Evolutionary conservation across 1,284 basidiomycete genomes (phyloP).

Genomic region (Sporisorium sorghi): DNA sequence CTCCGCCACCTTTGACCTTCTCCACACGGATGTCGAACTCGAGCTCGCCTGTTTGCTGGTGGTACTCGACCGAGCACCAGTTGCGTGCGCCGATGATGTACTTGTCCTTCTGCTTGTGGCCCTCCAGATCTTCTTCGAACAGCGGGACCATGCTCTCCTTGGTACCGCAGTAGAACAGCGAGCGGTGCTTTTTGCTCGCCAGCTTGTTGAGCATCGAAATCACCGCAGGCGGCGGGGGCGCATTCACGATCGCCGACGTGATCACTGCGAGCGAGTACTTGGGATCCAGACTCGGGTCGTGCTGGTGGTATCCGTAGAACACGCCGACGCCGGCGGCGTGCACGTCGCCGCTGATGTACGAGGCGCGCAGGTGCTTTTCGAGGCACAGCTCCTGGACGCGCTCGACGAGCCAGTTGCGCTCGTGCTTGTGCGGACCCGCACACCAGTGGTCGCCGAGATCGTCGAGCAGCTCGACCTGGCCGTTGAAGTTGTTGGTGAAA

Average conservation of each 20-base stretch:
- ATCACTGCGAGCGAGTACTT: slow-evolving; percentile 67
- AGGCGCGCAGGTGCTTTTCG: slow-evolving; percentile 59
- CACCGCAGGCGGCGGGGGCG: slow-evolving; percentile 80
- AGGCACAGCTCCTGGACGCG: slow-evolving; percentile 70
- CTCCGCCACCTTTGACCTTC: slow-evolving; percentile 56
- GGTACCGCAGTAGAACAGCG: slow-evolving; percentile 70
- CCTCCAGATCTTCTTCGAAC: slow-evolving; percentile 83
- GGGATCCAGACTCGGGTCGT: slow-evolving; percentile 60
- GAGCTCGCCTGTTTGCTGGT: slow-evolving; percentile 76
- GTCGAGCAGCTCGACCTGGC: slow-evolving; percentile 68
- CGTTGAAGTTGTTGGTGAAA: slow-evolving; percentile 69
- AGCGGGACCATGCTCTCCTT: slow-evolving; percentile 84
- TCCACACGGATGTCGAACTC: slow-evolving; percentile 91
- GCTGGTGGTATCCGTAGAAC: slow-evolving; percentile 50
- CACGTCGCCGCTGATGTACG: slow-evolving; percentile 67
- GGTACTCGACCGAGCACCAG: slow-evolving; percentile 83
- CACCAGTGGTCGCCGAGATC: slow-evolving; percentile 81
- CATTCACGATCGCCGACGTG: slow-evolving; percentile 66
- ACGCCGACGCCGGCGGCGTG: slow-evolving; percentile 62
- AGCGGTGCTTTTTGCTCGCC: slow-evolving; percentile 81
- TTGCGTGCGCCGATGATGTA: slow-evolving; percentile 87
- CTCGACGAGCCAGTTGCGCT: slow-evolving; percentile 89
- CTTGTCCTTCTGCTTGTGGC: slow-evolving; percentile 75
- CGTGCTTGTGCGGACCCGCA: slow-evolving; percentile 75
- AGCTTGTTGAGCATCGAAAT: slow-evolving; percentile 83